These are phyloP conservation scores for Gentiana dahurica DNA, from an alignment of 257 asterid species.

Conservation along the genomic window DNA sequence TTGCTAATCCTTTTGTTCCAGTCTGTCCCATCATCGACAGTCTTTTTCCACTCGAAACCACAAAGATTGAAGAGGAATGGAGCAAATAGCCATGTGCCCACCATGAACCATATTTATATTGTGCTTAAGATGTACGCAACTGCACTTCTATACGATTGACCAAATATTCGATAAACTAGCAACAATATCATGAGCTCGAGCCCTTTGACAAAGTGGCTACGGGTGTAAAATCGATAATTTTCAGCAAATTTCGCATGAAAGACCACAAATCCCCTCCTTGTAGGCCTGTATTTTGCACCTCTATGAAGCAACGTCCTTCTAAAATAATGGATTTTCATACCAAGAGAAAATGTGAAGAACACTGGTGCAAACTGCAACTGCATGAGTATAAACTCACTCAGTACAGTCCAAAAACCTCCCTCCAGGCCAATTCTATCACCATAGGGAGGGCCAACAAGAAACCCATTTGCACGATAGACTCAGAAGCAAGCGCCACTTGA, in stretches of 20 bases:
- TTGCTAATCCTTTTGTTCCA: conserved; percentile 95
- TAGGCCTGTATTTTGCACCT: conserved; percentile 79
- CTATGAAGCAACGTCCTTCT: conserved; percentile 92
- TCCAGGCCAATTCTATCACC: conserved; percentile 96
- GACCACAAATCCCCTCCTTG: conserved; percentile 90
- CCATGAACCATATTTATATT: conserved; percentile 92
- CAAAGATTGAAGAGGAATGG: conserved; percentile 95
- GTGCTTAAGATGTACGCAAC: conserved; percentile 66
- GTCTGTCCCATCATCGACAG: conserved; percentile 91
- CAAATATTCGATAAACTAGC: conserved; percentile 70
- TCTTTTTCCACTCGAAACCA: conserved; percentile 98
- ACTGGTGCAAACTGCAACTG: conserved; percentile 89
- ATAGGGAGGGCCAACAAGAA: conserved; percentile 87
- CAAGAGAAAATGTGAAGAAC: conserved; percentile 88
- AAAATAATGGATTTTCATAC: conserved; percentile 77
- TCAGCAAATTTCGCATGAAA: conserved; percentile 91
- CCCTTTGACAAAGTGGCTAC: conserved; percentile 91
- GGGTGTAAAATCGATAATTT: conserved; percentile 78
- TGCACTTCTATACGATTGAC: conserved; percentile 54
- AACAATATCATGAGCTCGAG: conserved; percentile 75
- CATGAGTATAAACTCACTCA: conserved; percentile 84
- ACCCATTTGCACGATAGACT: conserved; percentile 83
- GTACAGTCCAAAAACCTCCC: conserved; percentile 75
- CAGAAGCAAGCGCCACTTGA: conserved; percentile 87
- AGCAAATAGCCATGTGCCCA: conserved; percentile 93